A percentile compares a stretch with the other conserved stretches of the same genome.
These are phyloP conservation scores for Arthromyces matolae DNA, from an alignment of 768 basidiomycete species.

Conservation along the genomic window DNA sequence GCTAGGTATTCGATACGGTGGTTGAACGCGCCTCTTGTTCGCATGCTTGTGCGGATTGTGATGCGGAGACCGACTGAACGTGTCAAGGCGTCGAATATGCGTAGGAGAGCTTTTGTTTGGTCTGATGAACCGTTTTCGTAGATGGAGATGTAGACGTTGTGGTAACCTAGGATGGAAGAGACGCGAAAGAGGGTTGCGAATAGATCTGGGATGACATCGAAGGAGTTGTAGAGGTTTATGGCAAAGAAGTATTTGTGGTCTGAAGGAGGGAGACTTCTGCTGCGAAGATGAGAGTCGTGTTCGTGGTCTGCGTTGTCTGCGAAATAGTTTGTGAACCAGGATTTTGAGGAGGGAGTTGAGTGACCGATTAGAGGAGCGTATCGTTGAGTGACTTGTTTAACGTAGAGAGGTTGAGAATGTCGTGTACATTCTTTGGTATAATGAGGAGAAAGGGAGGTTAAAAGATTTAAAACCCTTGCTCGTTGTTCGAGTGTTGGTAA, in stretches of 20 bases:
- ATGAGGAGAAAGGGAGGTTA: constrained; percentile 85
- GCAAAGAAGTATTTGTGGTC: constrained; percentile 99
- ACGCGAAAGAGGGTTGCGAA: constrained; percentile 96
- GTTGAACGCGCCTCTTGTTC: constrained; percentile 93
- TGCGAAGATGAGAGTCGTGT: constrained; percentile 31
- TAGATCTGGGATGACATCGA: constrained; percentile 96
- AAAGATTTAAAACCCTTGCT: constrained; percentile 76
- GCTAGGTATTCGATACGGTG: constrained; percentile 99
- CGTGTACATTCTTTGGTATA: constrained; percentile 93
- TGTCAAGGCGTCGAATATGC: constrained; percentile 92
- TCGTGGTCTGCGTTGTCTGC: constrained; percentile 37
- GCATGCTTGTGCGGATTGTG: constrained; percentile 88
- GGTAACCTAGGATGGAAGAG: constrained; percentile 88
- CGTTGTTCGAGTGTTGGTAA: constrained; percentile 85
- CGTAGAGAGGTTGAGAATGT: constrained; percentile 78
- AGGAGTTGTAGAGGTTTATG: constrained; percentile 99
- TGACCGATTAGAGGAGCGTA: constrained; percentile 85
- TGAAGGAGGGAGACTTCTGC: constrained; percentile 40
- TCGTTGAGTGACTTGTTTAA: constrained; percentile 78
- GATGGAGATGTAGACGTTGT: constrained; percentile 97
- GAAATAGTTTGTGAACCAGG: constrained; percentile 62
- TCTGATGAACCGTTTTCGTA: constrained; percentile 99
- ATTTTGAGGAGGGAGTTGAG: constrained; percentile 49
- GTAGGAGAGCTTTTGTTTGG: constrained; percentile 94
- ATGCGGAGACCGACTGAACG: constrained; percentile 88